Evolutionary conservation across 176 grass and related monocot species (phyloP), one percentile per base, ranked within the genome.

Genomic region (Bothriochloa decipiens): DNA sequence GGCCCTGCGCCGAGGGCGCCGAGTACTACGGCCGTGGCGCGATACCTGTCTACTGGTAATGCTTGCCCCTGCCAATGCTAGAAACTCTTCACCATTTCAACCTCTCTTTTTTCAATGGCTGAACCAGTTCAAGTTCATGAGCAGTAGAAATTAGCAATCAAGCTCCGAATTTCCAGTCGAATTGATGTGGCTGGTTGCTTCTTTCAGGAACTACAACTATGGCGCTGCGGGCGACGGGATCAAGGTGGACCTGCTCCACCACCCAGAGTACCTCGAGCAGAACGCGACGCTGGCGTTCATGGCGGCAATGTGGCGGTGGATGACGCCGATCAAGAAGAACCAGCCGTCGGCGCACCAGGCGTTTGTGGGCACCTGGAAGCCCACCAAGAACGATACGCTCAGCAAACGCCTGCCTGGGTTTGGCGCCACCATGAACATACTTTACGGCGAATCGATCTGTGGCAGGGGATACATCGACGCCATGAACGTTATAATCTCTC

Each of bases 251-350:
- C 89, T 98, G 63, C 82, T 98, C 18, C 62, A 83, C 83, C 96
- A 98, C 81, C 93, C 96, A 7, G 96, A 98, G 80, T 95, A 95
- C 91, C 78, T 98, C 5, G 96, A 98, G 73, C 91, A 93, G 80
- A 98, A 98, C 27, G 89, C 96, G 33, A 98, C 93, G 32, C 28
- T 98, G 7, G 93, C 96, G n/a, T 98, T 95, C 87, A 65, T 85
- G 73, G 89, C 93, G 13, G 93, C 96, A 5, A 88, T 98, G 64
- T 98, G 96, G 96, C 90, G 91, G 85, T 98, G 96, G 93, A 98
- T 98, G 93, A 98, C 85, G 11, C 96, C 93, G 12, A 88, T 95
- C 52, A 98, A 98, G 76, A 95, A 93, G 91, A 87, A 87, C 78
- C 91, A 95, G 80, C 92, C 96, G 9, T 98, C 96, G 8, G 96